Percentiles rank a stretch among this genome's conserved stretches.
phyloP scores from a whole-genome alignment of 1,284 basidiomycete genomes.

The Cutaneotrichosporon mucoides region DNA sequence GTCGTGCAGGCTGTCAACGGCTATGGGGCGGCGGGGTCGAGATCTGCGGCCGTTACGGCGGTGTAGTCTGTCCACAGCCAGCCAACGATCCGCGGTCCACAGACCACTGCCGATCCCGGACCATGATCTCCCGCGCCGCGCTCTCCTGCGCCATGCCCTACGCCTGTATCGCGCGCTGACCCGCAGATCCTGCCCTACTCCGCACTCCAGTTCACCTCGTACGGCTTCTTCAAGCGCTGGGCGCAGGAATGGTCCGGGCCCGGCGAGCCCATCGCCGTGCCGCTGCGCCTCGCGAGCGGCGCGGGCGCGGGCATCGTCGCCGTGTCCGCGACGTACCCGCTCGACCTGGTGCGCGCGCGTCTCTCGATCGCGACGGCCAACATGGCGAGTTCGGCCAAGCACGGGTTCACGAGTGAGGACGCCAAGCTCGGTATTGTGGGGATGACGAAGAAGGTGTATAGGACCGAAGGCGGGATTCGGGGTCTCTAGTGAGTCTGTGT shows the following conservation, averaged over 20 bases:
- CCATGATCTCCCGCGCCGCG: too few relatives aligned
- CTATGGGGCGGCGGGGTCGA: too few relatives aligned
- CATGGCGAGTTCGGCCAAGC: constrained; percentile 23
- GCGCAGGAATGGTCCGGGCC: constrained; percentile 50
- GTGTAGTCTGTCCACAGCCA: too few relatives aligned
- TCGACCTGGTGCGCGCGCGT: constrained; percentile 88
- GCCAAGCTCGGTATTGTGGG: constrained; percentile 68
- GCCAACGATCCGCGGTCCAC: too few relatives aligned
- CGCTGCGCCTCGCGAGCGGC: constrained; percentile 73
- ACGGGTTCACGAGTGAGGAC: constrained; percentile 36
- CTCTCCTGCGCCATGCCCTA: too few relatives aligned
- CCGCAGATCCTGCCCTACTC: constrained; percentile 54
- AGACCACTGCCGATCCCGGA: too few relatives aligned
- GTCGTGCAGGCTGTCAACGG: too few relatives aligned
- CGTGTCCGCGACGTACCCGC: constrained; percentile 84
- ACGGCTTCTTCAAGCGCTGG: constrained; percentile 79
- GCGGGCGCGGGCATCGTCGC: constrained; percentile 87
- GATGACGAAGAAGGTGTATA: constrained; percentile 84
- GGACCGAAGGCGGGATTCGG: constrained; percentile 81
- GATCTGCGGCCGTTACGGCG: too few relatives aligned
- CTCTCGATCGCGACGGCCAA: constrained; percentile 79
- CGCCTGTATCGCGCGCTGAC: constrained; percentile 1
- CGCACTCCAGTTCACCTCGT: constrained; percentile 84
- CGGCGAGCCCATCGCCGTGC: constrained; percentile 71
- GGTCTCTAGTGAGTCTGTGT: constrained; percentile 65